A percentile compares a stretch with the other conserved stretches of the same genome.
phyloP scores from a whole-genome alignment of 1,139 yeast species.

The Suhomyces taliae region DNA sequence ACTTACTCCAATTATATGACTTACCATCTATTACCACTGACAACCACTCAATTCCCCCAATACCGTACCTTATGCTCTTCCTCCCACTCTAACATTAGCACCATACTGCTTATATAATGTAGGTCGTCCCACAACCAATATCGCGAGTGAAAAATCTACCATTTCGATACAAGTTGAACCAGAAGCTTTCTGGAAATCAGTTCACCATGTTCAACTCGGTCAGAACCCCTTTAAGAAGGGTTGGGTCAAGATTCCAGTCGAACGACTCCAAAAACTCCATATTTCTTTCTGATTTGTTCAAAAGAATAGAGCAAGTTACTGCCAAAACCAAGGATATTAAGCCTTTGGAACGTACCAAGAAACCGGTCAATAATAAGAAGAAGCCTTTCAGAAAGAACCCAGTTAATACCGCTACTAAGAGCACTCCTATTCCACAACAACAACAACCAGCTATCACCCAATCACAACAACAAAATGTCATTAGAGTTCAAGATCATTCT shows the following conservation, averaged over 20 bases:
- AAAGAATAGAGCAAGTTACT: conserved; percentile 35
- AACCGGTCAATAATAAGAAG: conserved; percentile 7
- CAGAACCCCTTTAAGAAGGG: conserved; percentile 8
- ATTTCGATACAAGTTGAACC: background rate
- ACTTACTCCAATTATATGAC: no score
- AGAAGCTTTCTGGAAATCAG: no score
- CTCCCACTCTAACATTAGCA: no score
- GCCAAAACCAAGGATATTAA: conserved; percentile 16
- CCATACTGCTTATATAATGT: conserved; percentile 2
- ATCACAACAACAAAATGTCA: conserved; percentile 7
- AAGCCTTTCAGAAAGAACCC: conserved; percentile 3
- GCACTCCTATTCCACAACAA: no score
- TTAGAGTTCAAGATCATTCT: conserved; percentile 11
- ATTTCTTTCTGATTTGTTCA: conserved; percentile 32
- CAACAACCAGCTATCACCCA: background rate
- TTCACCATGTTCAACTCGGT: conserved; percentile 5
- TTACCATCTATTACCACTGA: no score
- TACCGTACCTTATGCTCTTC: no score
- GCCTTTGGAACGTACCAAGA: conserved; percentile 12
- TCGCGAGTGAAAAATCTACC: conserved; percentile 11
- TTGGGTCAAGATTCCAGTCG: conserved; percentile 16
- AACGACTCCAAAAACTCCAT: conserved; percentile 14
- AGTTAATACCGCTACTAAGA: background rate
- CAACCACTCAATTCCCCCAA: no score
- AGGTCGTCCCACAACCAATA: conserved; percentile 4